Percentiles rank a stretch among this genome's conserved stretches.
These are phyloP conservation scores for Colletotrichum zoysiae DNA, from an alignment of 2,329 filamentous ascomycete genomes.

Conservation along the genomic window DNA sequence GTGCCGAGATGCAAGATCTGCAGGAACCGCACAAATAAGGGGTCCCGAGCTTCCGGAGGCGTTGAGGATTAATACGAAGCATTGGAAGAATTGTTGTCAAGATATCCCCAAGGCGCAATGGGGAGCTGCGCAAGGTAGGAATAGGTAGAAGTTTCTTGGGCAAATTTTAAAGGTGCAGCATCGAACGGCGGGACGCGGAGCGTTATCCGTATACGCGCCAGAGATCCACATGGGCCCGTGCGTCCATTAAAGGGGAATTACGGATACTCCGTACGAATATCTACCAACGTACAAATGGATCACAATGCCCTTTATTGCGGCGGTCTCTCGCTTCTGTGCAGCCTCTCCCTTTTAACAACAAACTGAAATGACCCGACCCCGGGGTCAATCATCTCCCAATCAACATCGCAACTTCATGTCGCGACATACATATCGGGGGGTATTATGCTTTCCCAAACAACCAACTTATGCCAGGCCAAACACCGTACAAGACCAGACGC, in stretches of 20 bases:
- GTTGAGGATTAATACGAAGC: constrained; percentile 50
- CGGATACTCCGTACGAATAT: neutral
- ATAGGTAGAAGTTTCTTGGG: neutral
- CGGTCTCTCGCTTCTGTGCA: neutral
- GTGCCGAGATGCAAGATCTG: constrained; percentile 1
- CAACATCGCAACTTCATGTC: constrained; percentile 20
- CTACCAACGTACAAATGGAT: neutral
- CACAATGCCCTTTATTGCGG: neutral
- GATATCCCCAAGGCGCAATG: constrained; percentile 16
- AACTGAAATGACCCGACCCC: neutral
- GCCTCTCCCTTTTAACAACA: neutral
- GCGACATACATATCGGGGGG: constrained; percentile 24
- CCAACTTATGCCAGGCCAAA: constrained; percentile 37
- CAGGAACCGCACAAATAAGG: constrained; percentile 49
- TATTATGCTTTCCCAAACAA: constrained; percentile 41
- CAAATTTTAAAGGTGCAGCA: constrained; percentile 15
- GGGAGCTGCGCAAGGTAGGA: constrained; percentile 1
- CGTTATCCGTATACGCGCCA: constrained; percentile 15
- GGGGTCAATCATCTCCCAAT: constrained; percentile 3
- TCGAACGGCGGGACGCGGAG: constrained; percentile 14
- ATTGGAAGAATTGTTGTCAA: constrained; percentile 46
- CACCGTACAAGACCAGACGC: constrained; percentile 38
- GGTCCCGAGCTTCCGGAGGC: constrained; percentile 46
- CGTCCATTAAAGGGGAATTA: neutral
- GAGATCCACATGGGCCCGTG: constrained; percentile 16